A percentile compares a stretch with the other conserved stretches of the same genome.
Conservation (phyloP, 176 grass and related monocot species). For the Olyra latifolia region DNA sequence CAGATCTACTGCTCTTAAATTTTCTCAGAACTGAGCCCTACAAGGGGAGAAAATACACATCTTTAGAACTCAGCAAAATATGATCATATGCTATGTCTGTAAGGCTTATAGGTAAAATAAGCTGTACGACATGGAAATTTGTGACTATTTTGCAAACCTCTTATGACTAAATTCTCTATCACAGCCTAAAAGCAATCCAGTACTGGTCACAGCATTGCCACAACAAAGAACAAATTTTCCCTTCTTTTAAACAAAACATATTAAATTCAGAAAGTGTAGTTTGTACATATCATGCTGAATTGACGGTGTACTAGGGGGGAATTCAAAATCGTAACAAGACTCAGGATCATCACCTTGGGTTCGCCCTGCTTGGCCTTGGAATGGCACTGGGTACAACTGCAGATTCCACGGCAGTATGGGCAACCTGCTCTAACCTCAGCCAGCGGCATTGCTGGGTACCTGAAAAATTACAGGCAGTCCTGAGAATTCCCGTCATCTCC, state of each 20-base stretch:
- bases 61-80: background rate
- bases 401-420: slow-evolving; percentile 37
- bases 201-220: background rate
- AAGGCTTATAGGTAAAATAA: slow-evolving; percentile 1
- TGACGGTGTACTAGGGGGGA: background rate
- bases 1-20: background rate
- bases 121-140: background rate
- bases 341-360: slow-evolving; percentile 33
- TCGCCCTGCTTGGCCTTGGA: background rate
- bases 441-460: slow-evolving; percentile 33
- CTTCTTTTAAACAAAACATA: background rate
- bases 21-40: slow-evolving; percentile 20
- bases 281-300: background rate
- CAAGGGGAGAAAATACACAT: background rate
- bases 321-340: background rate
- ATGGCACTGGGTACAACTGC: slow-evolving; percentile 32
- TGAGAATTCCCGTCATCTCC: background rate
- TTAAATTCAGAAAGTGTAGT: background rate
- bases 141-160: background rate
- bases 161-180: too few relatives aligned
- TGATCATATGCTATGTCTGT: background rate
- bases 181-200: background rate
- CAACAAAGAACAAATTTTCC: background rate
- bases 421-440: slow-evolving; percentile 19
- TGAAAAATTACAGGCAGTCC: slow-evolving; percentile 24